A percentile compares a stretch with the other conserved stretches of the same genome.
Evolutionary conservation across 345 rosid genomes (phyloP).

Genomic region (rapeseed (Brassica napus)): Da-Ae NC_063450.1:41900001-41900500

Average conservation of each 20-base stretch:
- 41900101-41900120: conserved; percentile 80
- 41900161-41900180: conserved; percentile 56
- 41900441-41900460: conserved; percentile 24
- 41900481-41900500: conserved; percentile 40
- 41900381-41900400: conserved; percentile 40
- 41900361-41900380: conserved; percentile 46
- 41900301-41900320: conserved; percentile 48
- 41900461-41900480: conserved; percentile 40
- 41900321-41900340: conserved; percentile 50
- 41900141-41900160: conserved; percentile 65
- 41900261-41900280: conserved; percentile 47
- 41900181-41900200: conserved; percentile 55
- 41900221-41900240: conserved; percentile 39
- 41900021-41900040: conserved; percentile 89
- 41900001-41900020: conserved; percentile 82
- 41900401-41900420: conserved; percentile 38
- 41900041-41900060: conserved; percentile 74
- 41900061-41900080: conserved; percentile 89
- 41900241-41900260: conserved; percentile 73
- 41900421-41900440: conserved; percentile 41
- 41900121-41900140: conserved; percentile 73
- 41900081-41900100: conserved; percentile 79
- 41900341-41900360: conserved; percentile 50
- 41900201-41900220: conserved; percentile 45
- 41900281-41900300: conserved; percentile 42